Evolutionary conservation across 2,329 filamentous ascomycete genomes (phyloP), one percentile per base, ranked within the genome.

Genomic region (Aphanocladium album): DNA sequence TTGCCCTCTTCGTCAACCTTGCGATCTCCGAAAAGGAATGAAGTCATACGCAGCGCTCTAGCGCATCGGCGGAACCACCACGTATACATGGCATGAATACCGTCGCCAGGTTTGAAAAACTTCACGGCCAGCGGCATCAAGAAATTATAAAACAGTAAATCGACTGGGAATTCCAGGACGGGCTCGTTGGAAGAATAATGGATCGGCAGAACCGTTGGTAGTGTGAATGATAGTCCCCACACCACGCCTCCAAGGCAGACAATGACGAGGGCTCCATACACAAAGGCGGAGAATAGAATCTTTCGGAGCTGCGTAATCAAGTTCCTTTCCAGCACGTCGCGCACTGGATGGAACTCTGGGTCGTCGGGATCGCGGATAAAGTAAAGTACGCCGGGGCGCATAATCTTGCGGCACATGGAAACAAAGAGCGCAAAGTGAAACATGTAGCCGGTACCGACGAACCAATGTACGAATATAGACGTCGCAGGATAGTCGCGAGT

Each of bases 371-470:
- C 96, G 64, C 95, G 87, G 68, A 99, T 99, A 73, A 99, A 99
- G 78, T 97, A 98, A 62, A 99, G 80, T 45, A 99, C 95, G 56
- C 95, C 95, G 66, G 87, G 91, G 64, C 95, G 88, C 88, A 99
- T 90, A 62, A 98, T 96, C 77, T 96, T 97, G 64, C 95, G 88
- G 75, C 95, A 99, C 93, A 99, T 98, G 60, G 93, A 96, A 19
- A 99, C 95, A 71, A 99, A 99, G 3, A 99, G 83, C 5, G 95
- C 95, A 72, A 99, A 99, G 72, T 99, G 95, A 77, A 99, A 99
- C 96, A 99, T 99, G 75, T 99, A 99, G 64, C 93, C 96, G 3
- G 95, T 99, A 53, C 95, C 95, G 60, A 97, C 89, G 70, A 99
- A 99, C 95, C 95, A 99, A 73, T 99, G 95, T 57, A 98, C 89